These are phyloP conservation scores for Cryptococcus sp. DNA, from an alignment of 1,284 basidiomycete genomes.

Conservation along the genomic window DNA sequence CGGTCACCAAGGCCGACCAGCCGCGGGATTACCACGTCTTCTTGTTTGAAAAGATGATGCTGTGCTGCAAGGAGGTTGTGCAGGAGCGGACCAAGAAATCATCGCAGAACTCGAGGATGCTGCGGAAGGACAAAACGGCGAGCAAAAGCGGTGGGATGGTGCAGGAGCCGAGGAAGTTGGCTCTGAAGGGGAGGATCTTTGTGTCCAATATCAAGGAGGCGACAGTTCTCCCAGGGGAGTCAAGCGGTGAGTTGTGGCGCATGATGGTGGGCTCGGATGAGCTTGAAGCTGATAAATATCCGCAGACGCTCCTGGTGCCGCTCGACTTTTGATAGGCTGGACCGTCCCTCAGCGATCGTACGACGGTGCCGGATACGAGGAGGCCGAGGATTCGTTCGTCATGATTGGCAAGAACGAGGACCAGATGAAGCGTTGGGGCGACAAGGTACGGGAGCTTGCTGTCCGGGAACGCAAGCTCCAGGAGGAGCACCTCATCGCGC, in stretches of 20 bases:
- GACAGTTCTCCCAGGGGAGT: slow-evolving; percentile 56
- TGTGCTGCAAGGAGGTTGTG: slow-evolving; percentile 87
- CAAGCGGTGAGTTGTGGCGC: slow-evolving; percentile 58
- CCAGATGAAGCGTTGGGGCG: slow-evolving; percentile 88
- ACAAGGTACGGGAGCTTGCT: slow-evolving; percentile 81
- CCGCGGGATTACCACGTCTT: slow-evolving; percentile 99
- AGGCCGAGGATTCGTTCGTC: slow-evolving; percentile 77
- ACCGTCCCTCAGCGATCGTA: slow-evolving; percentile 29
- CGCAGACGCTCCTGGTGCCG: slow-evolving; percentile 24
- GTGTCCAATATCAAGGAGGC: slow-evolving; percentile 81
- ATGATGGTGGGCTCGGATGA: background rate
- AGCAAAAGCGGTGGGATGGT: slow-evolving; percentile 52
- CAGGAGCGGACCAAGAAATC: slow-evolving; percentile 51
- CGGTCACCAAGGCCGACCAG: slow-evolving; percentile 92
- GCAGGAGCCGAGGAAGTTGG: slow-evolving; percentile 69
- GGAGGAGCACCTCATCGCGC: slow-evolving; percentile 57
- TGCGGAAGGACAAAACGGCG: slow-evolving; percentile 55
- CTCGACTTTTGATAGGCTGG: slow-evolving; percentile 42
- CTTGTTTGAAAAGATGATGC: slow-evolving; percentile 96
- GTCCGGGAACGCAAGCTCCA: slow-evolving; percentile 51
- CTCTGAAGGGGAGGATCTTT: slow-evolving; percentile 96
- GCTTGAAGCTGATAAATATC: background rate
- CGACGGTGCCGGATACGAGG: slow-evolving; percentile 25
- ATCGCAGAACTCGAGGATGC: slow-evolving; percentile 42
- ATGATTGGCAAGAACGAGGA: slow-evolving; percentile 91